Evolutionary conservation across 257 asterid species (phyloP), one percentile per base, ranked within the genome.

Genomic region (Fraxinus americana): DNA sequence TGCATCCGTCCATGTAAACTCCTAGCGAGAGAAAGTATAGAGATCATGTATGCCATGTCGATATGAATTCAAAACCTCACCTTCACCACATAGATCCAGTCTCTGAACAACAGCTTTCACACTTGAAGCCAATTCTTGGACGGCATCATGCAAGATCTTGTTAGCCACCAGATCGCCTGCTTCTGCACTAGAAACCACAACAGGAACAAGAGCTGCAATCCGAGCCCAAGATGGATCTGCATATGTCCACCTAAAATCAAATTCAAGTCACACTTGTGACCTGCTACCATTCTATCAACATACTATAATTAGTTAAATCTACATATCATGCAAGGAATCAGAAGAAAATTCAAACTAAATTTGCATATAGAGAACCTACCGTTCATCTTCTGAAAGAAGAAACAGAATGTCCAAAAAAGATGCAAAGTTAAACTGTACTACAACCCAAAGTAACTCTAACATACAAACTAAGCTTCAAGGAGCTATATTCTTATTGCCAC

Each of bases 161-260:
- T 80, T 84, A 10, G 98, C 93, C 52, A 91, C 91, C 29, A 79
- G 83, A 81, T 92, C 98, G 17, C 97, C 92, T 10, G 83, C 88
- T 72, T 91, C 96, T 52, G 94, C 94, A 78, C 93, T 91, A 6
- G 90, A 86, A 67, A 92, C 94, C 57, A 91, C 95, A 14, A 73
- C 72, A 5, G 96, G 94, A 79, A 90, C 87, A 67, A 92, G 96
- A 45, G 87, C 87, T 41, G 97, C 97, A 79, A 90, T 87, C 39
- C 96, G 85, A 43, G 97, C 92, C 96, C 97, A 92, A 27, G 96
- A 92, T 29, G 96, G 89, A 83, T 92, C 97, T 45, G 89, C 86
- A 72, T 92, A 92, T 4, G 94, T 89, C 96, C 97, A 92, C 93
- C 96, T 92, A 83, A 77, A 80, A 80, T 68, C 72, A 78, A 87